Base-by-base conservation (phyloP, 495 filamentous ascomycete species). In the Articulospora tetracladia region DNA sequence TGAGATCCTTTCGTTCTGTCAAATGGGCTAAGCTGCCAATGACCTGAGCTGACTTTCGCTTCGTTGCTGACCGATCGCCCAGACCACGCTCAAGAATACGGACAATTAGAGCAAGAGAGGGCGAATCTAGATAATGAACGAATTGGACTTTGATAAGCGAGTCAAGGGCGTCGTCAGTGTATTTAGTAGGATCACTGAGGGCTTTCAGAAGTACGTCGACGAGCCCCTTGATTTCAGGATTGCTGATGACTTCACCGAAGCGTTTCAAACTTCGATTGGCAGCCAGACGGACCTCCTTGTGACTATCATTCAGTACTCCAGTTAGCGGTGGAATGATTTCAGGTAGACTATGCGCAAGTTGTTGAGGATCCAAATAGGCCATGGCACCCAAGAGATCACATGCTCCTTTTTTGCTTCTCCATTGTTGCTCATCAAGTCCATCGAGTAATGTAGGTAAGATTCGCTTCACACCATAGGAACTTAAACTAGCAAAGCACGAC, bases 161-260 rank as follows among this genome's bases (percentile, higher is more conserved):
- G 71, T 98, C 93, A 24, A 98, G 78, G 25, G 94, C 95, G 61
- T 94, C 90, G 71, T 98, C 94, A 0, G 94, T 98, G 73, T 96
- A 90, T 70, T 96, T 98, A 4, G 95, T 98, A 0, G 94, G 93
- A 69, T 98, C 94, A 68, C 93, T 97, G 56, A 98, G 82, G 46
- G 94, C 95, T 75, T 98, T 98, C 57, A 98, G 85, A 8, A 98
- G 80, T 39, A 97, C 89, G 61, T 86, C 84, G 56, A 97, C 94
- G 28, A 97, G 75, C 60, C 85, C 80, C 79, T 96, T 96, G 65
- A 98, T 89, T 71, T 98, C 94, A 12, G 94, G 94, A 71, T 98
- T 98, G 75, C 84, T 94, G 73, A 98, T 98, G 59, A 98, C 95
- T 63, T 98, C 94, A 51, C 94, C 94, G 73, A 98, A 98, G 22